phyloP scores from a whole-genome alignment of 805 yeast genomes.

The Hanseniaspora occidentalis region DNA sequence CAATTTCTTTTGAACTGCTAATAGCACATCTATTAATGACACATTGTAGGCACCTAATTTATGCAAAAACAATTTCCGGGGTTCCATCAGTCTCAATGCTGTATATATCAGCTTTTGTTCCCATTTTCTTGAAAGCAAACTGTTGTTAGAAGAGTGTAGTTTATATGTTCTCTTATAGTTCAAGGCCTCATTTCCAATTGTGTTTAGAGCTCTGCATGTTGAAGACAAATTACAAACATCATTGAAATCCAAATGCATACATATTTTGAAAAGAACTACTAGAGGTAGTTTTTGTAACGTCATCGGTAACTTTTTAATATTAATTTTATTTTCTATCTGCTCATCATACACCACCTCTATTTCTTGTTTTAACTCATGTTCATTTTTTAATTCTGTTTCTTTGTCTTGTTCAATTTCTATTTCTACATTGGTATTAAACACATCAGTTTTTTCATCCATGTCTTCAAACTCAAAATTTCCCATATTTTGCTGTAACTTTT shows the following conservation, averaged over 20 bases:
- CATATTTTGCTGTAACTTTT: too few species aligned
- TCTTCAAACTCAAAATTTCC: too few species aligned
- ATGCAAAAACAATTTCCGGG: conserved; percentile 8
- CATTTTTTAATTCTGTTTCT: too few species aligned
- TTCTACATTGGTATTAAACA: too few species aligned
- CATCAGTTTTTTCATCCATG: too few species aligned
- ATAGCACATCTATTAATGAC: conserved; percentile 12
- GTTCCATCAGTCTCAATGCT: conserved; percentile 13
- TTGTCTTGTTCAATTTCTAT: too few species aligned
- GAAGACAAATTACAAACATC: conserved; percentile 14
- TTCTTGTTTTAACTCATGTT: too few species aligned
- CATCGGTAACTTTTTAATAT: too few species aligned
- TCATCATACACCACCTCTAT: too few species aligned
- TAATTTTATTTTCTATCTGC: too few species aligned
- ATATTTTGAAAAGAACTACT: conserved; percentile 14
- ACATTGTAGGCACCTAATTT: conserved; percentile 7
- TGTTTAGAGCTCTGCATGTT: conserved; percentile 16
- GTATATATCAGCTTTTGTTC: conserved; percentile 13
- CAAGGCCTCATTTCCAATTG: conserved; percentile 15
- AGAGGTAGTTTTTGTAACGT: conserved; percentile 13
- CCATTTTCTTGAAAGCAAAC: conserved; percentile 8
- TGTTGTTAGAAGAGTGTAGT: background rate
- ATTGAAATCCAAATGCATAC: conserved; percentile 13
- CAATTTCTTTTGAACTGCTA: conserved; percentile 10
- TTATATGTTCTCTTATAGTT: conserved; percentile 10